Conservation (phyloP, 768 basidiomycete genomes). For the Collybiopsis confluens region DNA sequence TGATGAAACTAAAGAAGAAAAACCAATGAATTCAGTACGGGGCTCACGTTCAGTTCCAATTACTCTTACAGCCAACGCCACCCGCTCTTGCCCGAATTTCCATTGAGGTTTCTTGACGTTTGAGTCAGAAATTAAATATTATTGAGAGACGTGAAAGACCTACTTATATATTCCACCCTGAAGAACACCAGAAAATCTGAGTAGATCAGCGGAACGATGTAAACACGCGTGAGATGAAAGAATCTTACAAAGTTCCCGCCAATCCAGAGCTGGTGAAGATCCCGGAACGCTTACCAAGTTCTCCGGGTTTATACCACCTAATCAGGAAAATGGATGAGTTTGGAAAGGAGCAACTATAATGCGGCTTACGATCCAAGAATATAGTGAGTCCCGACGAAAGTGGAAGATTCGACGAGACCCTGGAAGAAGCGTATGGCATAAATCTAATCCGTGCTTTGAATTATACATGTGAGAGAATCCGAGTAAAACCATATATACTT, state of each 20-base stretch:
- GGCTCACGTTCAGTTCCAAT: neutral
- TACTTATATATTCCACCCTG: slow-evolving; percentile 62
- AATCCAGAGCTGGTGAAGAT: slow-evolving; percentile 67
- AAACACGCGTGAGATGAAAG: neutral
- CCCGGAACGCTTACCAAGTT: slow-evolving; percentile 68
- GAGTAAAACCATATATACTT: slow-evolving; percentile 31
- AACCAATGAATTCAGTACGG: neutral
- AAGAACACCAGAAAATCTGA: slow-evolving; percentile 60
- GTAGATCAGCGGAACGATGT: neutral
- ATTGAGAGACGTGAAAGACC: slow-evolving; percentile 11
- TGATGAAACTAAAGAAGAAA: slow-evolving; percentile 45
- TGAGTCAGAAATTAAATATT: neutral
- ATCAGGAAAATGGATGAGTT: too few relatives aligned
- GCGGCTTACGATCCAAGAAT: slow-evolving; percentile 64
- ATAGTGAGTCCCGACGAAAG: slow-evolving; percentile 73
- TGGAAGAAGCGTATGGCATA: slow-evolving; percentile 72
- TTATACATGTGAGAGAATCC: neutral
- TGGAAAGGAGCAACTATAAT: too few relatives aligned
- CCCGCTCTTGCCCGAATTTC: slow-evolving; percentile 48
- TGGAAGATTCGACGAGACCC: slow-evolving; percentile 69
- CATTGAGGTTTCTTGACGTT: slow-evolving; percentile 44
- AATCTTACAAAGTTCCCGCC: slow-evolving; percentile 52
- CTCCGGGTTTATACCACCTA: slow-evolving; percentile 69
- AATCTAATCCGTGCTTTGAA: slow-evolving; percentile 31
- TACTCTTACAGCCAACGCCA: slow-evolving; percentile 62